A percentile compares a stretch with the other conserved stretches of the same genome.
Conservation (phyloP, 116 monocot genomes). For the Dioscorea cayenensis region DNA sequence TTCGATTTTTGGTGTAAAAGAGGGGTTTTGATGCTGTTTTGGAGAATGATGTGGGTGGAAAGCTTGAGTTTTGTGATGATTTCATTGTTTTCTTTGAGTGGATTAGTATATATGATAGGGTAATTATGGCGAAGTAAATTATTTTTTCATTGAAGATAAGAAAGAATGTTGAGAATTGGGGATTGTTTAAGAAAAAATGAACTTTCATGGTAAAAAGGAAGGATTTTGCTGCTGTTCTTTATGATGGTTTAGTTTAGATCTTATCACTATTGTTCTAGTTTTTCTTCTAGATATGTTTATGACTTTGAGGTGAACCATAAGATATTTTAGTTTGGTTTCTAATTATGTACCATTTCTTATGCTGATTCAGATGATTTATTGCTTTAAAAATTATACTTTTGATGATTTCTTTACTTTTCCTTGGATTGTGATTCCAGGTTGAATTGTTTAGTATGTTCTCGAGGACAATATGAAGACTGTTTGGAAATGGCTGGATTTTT, state of each 20-base stretch:
- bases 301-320: too few species aligned
- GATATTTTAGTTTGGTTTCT: too few species aligned
- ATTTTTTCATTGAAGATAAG: background rate
- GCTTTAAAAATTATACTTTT: too few species aligned
- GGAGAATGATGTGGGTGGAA: background rate
- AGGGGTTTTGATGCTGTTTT: background rate
- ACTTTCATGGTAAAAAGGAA: background rate
- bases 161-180: background rate
- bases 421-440: too few species aligned
- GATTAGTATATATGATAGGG: background rate
- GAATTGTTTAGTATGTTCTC: too few species aligned
- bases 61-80: background rate
- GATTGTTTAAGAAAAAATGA: background rate
- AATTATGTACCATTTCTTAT: too few species aligned
- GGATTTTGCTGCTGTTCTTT: background rate
- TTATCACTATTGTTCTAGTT: too few species aligned
- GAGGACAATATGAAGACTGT: too few species aligned
- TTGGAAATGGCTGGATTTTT: too few species aligned
- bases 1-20: background rate
- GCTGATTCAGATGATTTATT: too few species aligned
- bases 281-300: too few species aligned
- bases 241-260: background rate
- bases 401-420: too few species aligned
- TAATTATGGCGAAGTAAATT: background rate
- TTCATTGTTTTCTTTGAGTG: background rate